Evolutionary conservation across 2,329 filamentous ascomycete species (phyloP).

Genomic region (Beauveria varroae): DNA sequence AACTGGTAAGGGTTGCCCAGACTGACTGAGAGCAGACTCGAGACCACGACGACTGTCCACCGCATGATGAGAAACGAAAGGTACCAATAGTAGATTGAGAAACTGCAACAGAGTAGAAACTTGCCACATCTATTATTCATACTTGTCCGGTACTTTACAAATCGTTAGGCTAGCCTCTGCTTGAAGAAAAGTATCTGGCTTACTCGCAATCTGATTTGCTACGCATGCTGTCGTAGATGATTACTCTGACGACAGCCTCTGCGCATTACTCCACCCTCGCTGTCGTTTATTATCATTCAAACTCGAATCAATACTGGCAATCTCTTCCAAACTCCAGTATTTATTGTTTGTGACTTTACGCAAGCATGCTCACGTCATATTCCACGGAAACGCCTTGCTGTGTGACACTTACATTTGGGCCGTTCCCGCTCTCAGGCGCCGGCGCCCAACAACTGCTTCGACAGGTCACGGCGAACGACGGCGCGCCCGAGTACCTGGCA

Average conservation of each 20-base stretch:
- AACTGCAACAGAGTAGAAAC: too few species aligned
- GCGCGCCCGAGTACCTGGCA: slow-evolving; percentile 19
- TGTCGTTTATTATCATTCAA: not conserved
- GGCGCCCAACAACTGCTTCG: too few species aligned
- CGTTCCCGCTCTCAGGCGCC: not conserved
- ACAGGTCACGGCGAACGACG: slow-evolving; percentile 18
- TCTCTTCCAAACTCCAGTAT: too few species aligned
- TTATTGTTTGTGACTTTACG: too few species aligned
- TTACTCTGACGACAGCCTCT: not conserved
- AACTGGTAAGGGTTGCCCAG: not conserved
- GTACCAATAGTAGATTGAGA: not conserved
- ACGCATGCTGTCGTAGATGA: not conserved
- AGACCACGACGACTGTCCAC: not conserved
- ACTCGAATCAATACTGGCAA: not conserved
- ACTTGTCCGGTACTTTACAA: too few species aligned
- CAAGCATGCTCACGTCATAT: too few species aligned
- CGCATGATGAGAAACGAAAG: not conserved
- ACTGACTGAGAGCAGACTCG: not conserved
- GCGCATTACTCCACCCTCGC: not conserved
- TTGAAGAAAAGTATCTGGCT: not conserved
- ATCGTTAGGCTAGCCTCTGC: not conserved
- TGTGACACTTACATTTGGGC: too few species aligned
- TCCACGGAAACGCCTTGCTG: too few species aligned
- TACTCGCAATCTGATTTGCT: not conserved
- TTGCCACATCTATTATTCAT: not conserved